Percentiles rank a stretch among this genome's conserved stretches.
phyloP scores from a whole-genome alignment of 2,329 filamentous ascomycete species.

The Aureobasidium sp. region DNA sequence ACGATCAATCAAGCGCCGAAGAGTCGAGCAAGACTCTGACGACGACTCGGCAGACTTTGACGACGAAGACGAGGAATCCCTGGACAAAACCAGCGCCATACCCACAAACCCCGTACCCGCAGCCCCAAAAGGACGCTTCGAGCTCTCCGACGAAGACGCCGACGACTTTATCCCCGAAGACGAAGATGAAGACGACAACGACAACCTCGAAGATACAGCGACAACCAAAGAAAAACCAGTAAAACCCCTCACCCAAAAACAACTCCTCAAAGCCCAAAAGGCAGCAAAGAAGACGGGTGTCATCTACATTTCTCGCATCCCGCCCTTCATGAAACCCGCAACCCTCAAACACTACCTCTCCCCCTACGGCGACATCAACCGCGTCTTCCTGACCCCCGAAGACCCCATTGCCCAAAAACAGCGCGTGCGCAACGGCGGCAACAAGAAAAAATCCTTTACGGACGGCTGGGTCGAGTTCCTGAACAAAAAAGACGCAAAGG shows the following conservation, averaged over 20 bases:
- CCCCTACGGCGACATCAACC: conserved; percentile 58
- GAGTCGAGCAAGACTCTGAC: conserved; percentile 41
- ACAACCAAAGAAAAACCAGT: conserved; percentile 24
- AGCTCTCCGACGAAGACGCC: conserved; percentile 9
- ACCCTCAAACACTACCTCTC: conserved; percentile 70
- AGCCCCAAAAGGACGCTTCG: not conserved
- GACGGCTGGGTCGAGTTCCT: conserved; percentile 85
- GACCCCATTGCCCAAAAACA: conserved; percentile 58
- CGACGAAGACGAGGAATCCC: conserved; percentile 13
- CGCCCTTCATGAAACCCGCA: conserved; percentile 79
- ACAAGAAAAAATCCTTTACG: conserved; percentile 73
- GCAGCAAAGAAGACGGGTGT: conserved; percentile 69
- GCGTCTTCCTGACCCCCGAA: conserved; percentile 74
- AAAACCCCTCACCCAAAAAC: conserved; percentile 53
- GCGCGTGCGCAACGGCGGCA: conserved; percentile 66
- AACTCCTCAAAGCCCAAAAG: conserved; percentile 57
- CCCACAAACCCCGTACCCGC: not conserved
- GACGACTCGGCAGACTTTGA: conserved; percentile 24
- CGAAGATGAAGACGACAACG: conserved; percentile 18
- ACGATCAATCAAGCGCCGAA: conserved; percentile 53
- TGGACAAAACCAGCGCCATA: conserved; percentile 17
- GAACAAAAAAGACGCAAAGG: conserved; percentile 68
- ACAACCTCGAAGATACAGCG: conserved; percentile 15
- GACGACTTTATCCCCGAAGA: conserved; percentile 21
- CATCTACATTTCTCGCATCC: conserved; percentile 74